Base-by-base conservation (phyloP, 495 filamentous ascomycete genomes). In the Penicillium coffeae region DNA sequence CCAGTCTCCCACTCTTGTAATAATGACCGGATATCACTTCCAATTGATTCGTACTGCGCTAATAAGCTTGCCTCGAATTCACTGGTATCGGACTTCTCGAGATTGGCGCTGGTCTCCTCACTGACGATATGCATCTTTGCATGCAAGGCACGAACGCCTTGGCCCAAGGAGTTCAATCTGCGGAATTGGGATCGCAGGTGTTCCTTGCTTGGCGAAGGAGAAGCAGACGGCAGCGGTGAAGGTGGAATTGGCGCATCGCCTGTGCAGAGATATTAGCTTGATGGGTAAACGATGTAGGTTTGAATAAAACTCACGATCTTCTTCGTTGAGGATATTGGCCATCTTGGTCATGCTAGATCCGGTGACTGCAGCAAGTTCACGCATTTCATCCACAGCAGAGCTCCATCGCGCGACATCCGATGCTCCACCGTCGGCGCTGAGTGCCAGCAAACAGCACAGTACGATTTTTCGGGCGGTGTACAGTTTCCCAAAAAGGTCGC, bases 1-100 rank as follows among this genome's bases (percentile, higher is more conserved):
- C 91, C 92, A 21, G 85, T 73, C 64, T 96, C 90, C 93, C 93
- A 98, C 53, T 94, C 90, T 50, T 90, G 83, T 52, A 92, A 82
- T 37, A 98, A 74, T 35, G 78, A 79, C 60, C 82, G 83, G 27
- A 98, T 79, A 62, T 98, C 93, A 37, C 81, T 75, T 6, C 93
- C 93, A 52, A 98, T 92, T 14, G 90, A 90, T 20, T 98, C 93
- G 63, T 97, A 97, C 60, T 96, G 93, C 21, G 83, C 67, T 68
- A 94, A 83, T 20, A 97, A 79, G 45, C 78, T 83, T 2, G 81
- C 72, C 8, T 87, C 88, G 27, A 94, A 76, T 16, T 73, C 70
- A 15, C 79, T 78, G 3, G 87, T 69, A 53, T 93, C 82, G 6
- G 87, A 77, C 53, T 83, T 82, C 55, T 90, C 85, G 15, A 95